Base-by-base conservation (phyloP, 805 yeast species). In the Kurtzmaniella fragi region DNA sequence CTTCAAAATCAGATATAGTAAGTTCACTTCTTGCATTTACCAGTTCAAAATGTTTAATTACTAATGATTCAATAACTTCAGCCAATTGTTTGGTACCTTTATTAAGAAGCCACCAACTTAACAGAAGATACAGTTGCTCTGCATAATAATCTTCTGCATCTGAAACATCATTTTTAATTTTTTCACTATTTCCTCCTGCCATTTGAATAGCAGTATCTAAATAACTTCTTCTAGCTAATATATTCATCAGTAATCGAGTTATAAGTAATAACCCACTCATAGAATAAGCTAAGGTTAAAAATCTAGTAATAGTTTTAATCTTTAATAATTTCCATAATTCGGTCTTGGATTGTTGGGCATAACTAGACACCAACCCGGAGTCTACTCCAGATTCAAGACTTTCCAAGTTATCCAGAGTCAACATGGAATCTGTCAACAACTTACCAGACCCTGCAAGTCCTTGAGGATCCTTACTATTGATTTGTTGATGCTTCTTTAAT, bases 71-170 rank as follows among this genome's bases (percentile, higher is more conserved):
- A 23, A 87, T 76, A 15, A 71, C 60, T 23, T 68, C 62, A 16
- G 77, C 70, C 28, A 86, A 62, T 27, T 70, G 64, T 16, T 70
- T 50, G 89, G 93, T 88, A 0, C 98, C 98, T 46, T 80, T 77
- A 58, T 91, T 89, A 37, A 91, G 67, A 34, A 91, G 60, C 96
- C 96, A 91, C 96, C 97, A 91, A 44, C 90, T 82, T 45, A 88
- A 75, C 0, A 95, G 83, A 34, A 91, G 68, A 56, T 84, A 91
- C 37, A 88, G 83, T 51, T 93, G 91, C 50, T 84, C 93, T 29
- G 82, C 71, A 27, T 74, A 61, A 53, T 82, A 78, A 47, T 75
- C 75, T 28, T 62, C 67, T 26, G 27, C 58, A 48, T 31, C 14
- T 34, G 52, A 42, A n/a, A 14, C 23, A 28, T 61, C 62, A 34